A percentile compares a stretch with the other conserved stretches of the same genome.
Evolutionary conservation across 139 green algal genomes (phyloP).

Genomic region (Coccomyxa sp.): DNA sequence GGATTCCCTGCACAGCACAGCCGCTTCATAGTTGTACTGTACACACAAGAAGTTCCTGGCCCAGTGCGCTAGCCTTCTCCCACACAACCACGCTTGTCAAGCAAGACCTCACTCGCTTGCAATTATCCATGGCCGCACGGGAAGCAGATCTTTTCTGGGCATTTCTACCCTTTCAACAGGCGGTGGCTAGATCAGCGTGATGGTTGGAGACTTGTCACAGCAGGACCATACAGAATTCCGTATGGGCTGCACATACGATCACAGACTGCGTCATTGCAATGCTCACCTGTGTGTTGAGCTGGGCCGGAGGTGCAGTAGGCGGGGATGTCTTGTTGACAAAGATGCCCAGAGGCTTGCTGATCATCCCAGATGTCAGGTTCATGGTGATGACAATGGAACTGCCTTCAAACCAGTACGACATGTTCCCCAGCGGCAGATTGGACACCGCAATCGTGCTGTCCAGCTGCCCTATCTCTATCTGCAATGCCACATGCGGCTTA

Average conservation of each 20-base stretch:
- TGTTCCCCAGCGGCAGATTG: neutral
- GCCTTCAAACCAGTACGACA: slow-evolving; percentile 1
- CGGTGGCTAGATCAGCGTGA: too few species aligned
- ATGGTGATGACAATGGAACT: neutral
- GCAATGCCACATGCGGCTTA: too few species aligned
- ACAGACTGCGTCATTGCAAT: neutral
- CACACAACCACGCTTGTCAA: too few species aligned
- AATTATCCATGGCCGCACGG: too few species aligned
- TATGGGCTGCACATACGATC: neutral
- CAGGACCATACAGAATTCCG: neutral
- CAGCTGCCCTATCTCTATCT: slow-evolving; percentile 2
- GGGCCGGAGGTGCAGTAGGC: neutral
- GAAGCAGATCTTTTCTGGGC: too few species aligned
- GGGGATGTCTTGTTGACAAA: neutral
- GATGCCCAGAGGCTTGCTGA: neutral
- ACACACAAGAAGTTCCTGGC: too few species aligned
- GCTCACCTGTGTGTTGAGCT: neutral
- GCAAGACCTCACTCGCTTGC: too few species aligned
- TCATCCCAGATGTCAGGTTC: neutral
- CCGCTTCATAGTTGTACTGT: too few species aligned
- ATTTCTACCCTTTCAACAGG: too few species aligned
- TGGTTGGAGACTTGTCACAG: neutral
- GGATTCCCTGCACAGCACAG: neutral
- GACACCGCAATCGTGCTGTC: neutral
- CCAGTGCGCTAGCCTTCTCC: too few species aligned